A percentile compares a stretch with the other conserved stretches of the same genome.
Evolutionary conservation across 2,329 filamentous ascomycete genomes (phyloP).

Genomic region (Fusarium illudens): DNA sequence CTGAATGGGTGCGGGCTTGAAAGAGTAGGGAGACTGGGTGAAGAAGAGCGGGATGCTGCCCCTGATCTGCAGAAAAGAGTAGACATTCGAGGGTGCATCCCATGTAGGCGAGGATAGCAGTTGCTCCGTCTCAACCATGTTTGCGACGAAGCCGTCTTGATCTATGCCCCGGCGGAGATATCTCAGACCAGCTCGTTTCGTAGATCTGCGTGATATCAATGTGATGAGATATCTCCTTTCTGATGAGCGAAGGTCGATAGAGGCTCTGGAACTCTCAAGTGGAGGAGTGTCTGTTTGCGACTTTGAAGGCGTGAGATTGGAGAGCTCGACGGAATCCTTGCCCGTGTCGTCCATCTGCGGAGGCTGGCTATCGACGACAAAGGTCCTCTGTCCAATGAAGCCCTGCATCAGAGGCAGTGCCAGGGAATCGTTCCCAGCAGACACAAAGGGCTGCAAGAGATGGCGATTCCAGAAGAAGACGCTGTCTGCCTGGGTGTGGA

Average conservation of each 20-base stretch:
- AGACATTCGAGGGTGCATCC: constrained; percentile 68
- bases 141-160: constrained; percentile 87
- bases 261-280: constrained; percentile 37
- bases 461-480: constrained; percentile 92
- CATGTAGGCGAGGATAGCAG: constrained; percentile 79
- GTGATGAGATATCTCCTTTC: constrained; percentile 79
- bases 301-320: constrained; percentile 47
- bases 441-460: constrained; percentile 76
- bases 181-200: constrained; percentile 84
- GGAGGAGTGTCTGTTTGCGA: constrained; percentile 40
- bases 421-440: constrained; percentile 74
- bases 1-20: constrained; percentile 85
- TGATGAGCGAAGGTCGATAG: constrained; percentile 55
- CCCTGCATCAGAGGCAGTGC: constrained; percentile 89
- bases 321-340: constrained; percentile 58
- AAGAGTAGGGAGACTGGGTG: constrained; percentile 90
- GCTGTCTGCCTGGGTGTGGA: constrained; percentile 77
- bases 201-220: constrained; percentile 87
- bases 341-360: constrained; percentile 60
- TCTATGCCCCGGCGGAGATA: constrained; percentile 92
- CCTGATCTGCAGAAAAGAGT: constrained; percentile 87
- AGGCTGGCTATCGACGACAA: constrained; percentile 73
- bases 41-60: constrained; percentile 96
- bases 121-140: constrained; percentile 94
- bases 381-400: constrained; percentile 87